Percentiles rank a stretch among this genome's conserved stretches.
Evolutionary conservation across 75 land plant species (phyloP).

Genomic region (Gnetum montanum): DNA sequence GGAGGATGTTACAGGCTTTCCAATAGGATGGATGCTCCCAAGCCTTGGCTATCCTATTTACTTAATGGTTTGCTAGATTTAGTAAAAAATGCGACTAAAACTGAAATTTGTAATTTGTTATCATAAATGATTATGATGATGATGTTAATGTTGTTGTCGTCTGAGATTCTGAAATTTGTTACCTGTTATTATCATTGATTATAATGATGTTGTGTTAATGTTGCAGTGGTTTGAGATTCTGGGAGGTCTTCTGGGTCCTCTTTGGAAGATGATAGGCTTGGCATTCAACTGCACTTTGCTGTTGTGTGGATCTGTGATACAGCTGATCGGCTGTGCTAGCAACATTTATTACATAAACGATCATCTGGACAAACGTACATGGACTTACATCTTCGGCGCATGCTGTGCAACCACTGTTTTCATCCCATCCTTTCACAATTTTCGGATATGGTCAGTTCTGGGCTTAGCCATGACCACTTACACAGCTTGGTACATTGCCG

Average conservation of each 20-base stretch:
- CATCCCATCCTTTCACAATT: slow-evolving; percentile 81
- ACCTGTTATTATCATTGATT: too few relatives aligned
- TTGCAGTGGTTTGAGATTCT: slow-evolving; percentile 69
- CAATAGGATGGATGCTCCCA: too few relatives aligned
- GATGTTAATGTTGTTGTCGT: too few relatives aligned
- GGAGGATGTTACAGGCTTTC: too few relatives aligned
- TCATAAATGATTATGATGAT: too few relatives aligned
- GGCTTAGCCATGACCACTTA: slow-evolving; percentile 81
- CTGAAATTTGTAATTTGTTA: too few relatives aligned
- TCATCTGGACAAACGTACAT: slow-evolving; percentile 70
- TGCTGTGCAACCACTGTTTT: slow-evolving; percentile 72
- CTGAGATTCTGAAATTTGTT: too few relatives aligned
- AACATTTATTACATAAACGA: slow-evolving; percentile 86
- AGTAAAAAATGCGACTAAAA: too few relatives aligned
- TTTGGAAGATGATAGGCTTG: slow-evolving; percentile 49
- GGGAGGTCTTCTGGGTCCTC: slow-evolving; percentile 48
- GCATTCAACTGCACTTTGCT: slow-evolving; percentile 51
- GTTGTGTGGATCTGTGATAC: slow-evolving; percentile 65
- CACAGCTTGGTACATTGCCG: slow-evolving; percentile 69
- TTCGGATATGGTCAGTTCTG: slow-evolving; percentile 77
- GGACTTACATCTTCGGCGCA: slow-evolving; percentile 90
- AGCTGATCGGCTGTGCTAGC: slow-evolving; percentile 72
- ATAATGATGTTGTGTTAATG: too few relatives aligned
- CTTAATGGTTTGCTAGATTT: too few relatives aligned
- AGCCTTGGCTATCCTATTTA: too few relatives aligned